Base-by-base conservation (phyloP, 73 alveolate species). In the Tetrahymena borealis region DNA sequence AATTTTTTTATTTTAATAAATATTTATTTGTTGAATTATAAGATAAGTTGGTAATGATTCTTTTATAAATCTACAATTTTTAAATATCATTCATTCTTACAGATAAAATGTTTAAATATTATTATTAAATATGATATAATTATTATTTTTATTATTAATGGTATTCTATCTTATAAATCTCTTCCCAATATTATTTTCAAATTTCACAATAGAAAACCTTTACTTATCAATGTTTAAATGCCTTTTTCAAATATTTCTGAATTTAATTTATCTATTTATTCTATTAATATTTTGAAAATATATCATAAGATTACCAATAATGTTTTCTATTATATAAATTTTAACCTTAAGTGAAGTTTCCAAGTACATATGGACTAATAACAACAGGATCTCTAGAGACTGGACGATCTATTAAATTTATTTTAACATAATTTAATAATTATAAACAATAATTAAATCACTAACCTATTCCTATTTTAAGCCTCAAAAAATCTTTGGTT, bases 381-480 rank as follows among this genome's bases (percentile, higher is more conserved):
- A 92, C 78, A n/a, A 78, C 40, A 13, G 95, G 95, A 33, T 92
- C 95, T 78, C 90, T 92, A 7, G 95, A 92, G 90, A 33, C 33
- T n/a, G 95, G 95, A 78, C 95, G 60, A 60, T 60, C 85, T 60
- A 35, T 5, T 7, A 60, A 60, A 24, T 24, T 60, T n/a, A n/a
- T n/a, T n/a, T 60, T 18, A 7, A 60, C n/a, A 60, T 42, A 24
- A 7, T 60, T 60, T 60, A 60, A 60, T 20, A 60, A 18, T 2
- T 2, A 60, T 60, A 24, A 3, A 60, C 28, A 18, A n/a, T 24
- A 60, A 24, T 60, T 15, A n/a, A 43, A 43, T 13, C 18, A 43
- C 18, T 43, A 43, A 78, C 95, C 95, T 78, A 92, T 92, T 38
- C 95, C 95, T 77, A 92, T 78, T 78, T 92, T 92, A 28, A 92